Base-by-base conservation (phyloP, 176 grass and related monocot species). In the Carex scoparia region DNA sequence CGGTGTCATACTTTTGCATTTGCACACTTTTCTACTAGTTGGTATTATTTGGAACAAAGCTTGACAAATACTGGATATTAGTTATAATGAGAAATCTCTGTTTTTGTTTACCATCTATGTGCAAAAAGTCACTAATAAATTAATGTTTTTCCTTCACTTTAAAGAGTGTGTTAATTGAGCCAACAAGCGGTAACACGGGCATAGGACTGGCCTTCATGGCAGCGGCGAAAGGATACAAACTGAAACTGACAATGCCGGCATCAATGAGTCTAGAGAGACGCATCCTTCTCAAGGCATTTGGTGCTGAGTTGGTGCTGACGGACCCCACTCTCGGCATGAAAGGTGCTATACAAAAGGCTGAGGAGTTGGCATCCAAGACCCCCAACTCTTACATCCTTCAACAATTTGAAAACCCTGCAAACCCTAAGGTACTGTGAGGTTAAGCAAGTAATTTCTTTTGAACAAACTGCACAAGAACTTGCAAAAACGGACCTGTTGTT, bases 131-230 rank as follows among this genome's bases (percentile, higher is more conserved):
- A 6, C 35, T 79, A 30, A 76, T 54, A 58, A 18, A 33, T 56
- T 77, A 68, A 18, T 33, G 5, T 86, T 82, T 44, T 58, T 82
- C 4, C 13, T 86, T 65, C 4, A 53, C 69, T 81, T 62, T 82
- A 51, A 44, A 91, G 89, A 91, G 89, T 62, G 89, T 91, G 27
- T 76, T 91, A 40, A 91, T 91, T 85, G 89, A 91, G 86, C 89
- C 89, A 44, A 91, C 89, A 13, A 91, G 89, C 8, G 89, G 89
- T 9, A 91, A 91, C 82, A 91, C 89, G 54, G 89, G 89, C 40
- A 91, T 91, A 31, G 89, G 89, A 42, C 81, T 90, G 27, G 89
- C 89, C 61, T 90, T 90, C 65, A 90, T 90, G 72, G 85, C 89
- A 83, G 89, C 89, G 60, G 89, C 89, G 10, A 90, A 87, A 65